Conservation (phyloP, 2,329 filamentous ascomycete species). For the Daldinia sp. region DNA sequence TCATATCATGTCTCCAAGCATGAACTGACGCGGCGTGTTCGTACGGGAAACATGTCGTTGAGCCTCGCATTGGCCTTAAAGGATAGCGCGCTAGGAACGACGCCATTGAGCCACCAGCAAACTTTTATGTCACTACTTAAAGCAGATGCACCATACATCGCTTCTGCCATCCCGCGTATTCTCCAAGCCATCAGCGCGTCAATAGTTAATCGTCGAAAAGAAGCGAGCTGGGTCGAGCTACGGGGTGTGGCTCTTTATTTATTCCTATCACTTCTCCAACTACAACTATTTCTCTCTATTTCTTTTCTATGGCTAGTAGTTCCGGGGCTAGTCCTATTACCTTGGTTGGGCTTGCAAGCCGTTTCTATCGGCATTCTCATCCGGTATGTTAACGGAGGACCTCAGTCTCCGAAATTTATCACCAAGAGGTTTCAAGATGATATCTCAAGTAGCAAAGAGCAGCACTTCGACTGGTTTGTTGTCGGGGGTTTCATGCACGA, state of each 20-base stretch:
- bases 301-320: slow-evolving; percentile 40
- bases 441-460: slow-evolving; percentile 12
- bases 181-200: slow-evolving; percentile 26
- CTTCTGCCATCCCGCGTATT: slow-evolving; percentile 32
- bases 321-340: slow-evolving; percentile 39
- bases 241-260: slow-evolving; percentile 32
- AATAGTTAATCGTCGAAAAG: slow-evolving; percentile 9
- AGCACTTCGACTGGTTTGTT: slow-evolving; percentile 37
- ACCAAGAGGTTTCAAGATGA: slow-evolving; percentile 9
- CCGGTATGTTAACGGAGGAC: slow-evolving; percentile 32
- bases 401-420: slow-evolving; percentile 19
- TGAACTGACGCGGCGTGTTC: slow-evolving; percentile 6
- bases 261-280: slow-evolving; percentile 38
- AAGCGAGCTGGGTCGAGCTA: slow-evolving; percentile 25
- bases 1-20: slow-evolving; percentile 1
- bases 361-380: slow-evolving; percentile 38
- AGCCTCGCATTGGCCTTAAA: slow-evolving; percentile 41
- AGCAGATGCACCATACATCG: slow-evolving; percentile 36
- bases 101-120: slow-evolving; percentile 43
- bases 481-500: slow-evolving; percentile 37
- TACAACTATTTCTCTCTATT: slow-evolving; percentile 37
- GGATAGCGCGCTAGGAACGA: slow-evolving; percentile 42
- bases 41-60: slow-evolving; percentile 25
- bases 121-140: slow-evolving; percentile 36
- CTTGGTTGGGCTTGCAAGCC: slow-evolving; percentile 34